Evolutionary conservation across 192 early-diverging fungal genomes (phyloP).

Genomic region (Linnemannia exigua): DNA sequence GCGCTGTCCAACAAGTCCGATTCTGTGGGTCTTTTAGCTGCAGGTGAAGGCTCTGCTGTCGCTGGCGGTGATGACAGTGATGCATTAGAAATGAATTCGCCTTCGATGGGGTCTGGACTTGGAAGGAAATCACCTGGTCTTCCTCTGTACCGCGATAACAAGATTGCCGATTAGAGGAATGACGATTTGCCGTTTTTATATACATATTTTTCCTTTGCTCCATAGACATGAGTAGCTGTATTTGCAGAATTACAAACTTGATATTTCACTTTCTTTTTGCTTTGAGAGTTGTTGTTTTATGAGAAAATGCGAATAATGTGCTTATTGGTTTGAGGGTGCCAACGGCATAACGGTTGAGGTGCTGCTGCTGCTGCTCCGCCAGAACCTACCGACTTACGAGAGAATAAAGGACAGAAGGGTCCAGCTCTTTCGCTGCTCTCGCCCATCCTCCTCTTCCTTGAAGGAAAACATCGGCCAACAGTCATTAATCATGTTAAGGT

Average conservation of each 20-base stretch:
- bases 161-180: constrained; percentile 32
- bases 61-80: constrained; percentile 36
- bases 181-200: neutral
- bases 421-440: too few relatives aligned
- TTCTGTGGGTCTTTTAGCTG: neutral
- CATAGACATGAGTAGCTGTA: neutral
- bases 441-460: too few relatives aligned
- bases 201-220: neutral
- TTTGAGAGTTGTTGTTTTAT: neutral
- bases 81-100: constrained; percentile 55
- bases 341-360: too few relatives aligned
- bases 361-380: too few relatives aligned
- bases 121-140: constrained; percentile 18
- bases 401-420: too few relatives aligned
- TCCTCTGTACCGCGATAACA: constrained; percentile 47
- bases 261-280: neutral
- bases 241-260: too few relatives aligned
- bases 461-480: too few relatives aligned
- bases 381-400: too few relatives aligned
- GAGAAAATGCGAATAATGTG: too few relatives aligned
- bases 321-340: too few relatives aligned
- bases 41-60: neutral
- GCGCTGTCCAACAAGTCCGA: constrained; percentile 19
- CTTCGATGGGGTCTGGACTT: neutral
- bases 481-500: too few relatives aligned